A percentile compares a stretch with the other conserved stretches of the same genome.
phyloP scores from a whole-genome alignment of 2,329 filamentous ascomycete species.

The Penicillium sp. region DNA sequence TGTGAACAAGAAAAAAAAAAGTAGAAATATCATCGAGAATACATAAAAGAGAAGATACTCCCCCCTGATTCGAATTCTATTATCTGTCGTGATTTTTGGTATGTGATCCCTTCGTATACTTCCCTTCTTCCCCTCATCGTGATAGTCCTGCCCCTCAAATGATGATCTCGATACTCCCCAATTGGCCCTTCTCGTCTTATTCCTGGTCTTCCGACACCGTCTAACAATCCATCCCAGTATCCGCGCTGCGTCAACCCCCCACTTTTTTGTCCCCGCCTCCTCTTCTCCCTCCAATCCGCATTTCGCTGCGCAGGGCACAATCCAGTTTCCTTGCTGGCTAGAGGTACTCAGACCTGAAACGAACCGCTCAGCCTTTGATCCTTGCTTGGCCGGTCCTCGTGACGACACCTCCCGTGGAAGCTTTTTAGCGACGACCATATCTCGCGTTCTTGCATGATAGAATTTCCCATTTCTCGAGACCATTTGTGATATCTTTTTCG shows the following conservation, averaged over 20 bases:
- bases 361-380: neutral
- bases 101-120: neutral
- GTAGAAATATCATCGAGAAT: neutral
- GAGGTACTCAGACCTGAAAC: neutral
- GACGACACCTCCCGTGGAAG: too few relatives aligned
- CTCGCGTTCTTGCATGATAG: too few relatives aligned
- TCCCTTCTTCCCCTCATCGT: too few relatives aligned
- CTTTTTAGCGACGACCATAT: too few relatives aligned
- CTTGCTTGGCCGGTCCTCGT: neutral
- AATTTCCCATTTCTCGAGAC: too few relatives aligned
- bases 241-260: conserved; percentile 20
- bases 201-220: neutral
- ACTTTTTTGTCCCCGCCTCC: conserved; percentile 24
- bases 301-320: neutral
- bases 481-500: too few relatives aligned
- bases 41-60: too few relatives aligned
- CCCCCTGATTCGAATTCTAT: too few relatives aligned
- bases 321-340: conserved; percentile 1
- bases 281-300: conserved; percentile 2
- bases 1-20: conserved; percentile 1
- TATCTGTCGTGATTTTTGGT: neutral
- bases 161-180: neutral
- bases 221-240: neutral
- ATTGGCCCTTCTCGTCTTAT: neutral
- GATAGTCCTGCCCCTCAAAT: too few relatives aligned